Evolutionary conservation across 441 rosid species (phyloP).

Genomic region (Omphalea diandra): DNA sequence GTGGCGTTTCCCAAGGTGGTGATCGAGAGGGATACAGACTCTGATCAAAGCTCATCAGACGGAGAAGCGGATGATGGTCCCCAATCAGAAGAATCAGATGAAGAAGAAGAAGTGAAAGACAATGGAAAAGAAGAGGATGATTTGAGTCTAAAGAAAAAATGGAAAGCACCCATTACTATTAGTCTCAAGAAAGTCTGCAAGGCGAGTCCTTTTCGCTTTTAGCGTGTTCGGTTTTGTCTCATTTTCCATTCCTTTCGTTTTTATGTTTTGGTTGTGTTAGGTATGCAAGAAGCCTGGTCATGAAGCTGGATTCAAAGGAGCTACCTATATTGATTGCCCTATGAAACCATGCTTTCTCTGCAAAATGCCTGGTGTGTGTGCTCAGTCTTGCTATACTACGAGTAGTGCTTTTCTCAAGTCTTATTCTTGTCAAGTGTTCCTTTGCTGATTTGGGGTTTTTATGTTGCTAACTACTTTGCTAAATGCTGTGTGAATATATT

Average conservation of each 20-base stretch:
- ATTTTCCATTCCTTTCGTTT: background rate
- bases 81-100: slow-evolving; percentile 32
- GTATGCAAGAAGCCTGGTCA: slow-evolving; percentile 89
- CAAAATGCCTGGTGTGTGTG: slow-evolving; percentile 83
- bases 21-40: slow-evolving; percentile 68
- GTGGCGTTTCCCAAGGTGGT: slow-evolving; percentile 54
- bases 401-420: background rate
- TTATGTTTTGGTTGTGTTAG: slow-evolving; percentile 34
- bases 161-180: slow-evolving; percentile 73
- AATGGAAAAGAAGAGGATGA: slow-evolving; percentile 35
- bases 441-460: background rate
- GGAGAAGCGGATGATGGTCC: slow-evolving; percentile 26
- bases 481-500: background rate
- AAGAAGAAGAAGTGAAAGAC: slow-evolving; percentile 32
- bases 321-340: slow-evolving; percentile 87
- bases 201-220: slow-evolving; percentile 35
- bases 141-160: slow-evolving; percentile 40
- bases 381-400: background rate
- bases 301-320: slow-evolving; percentile 97
- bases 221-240: background rate
- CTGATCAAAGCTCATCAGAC: slow-evolving; percentile 68
- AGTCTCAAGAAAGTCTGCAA: slow-evolving; percentile 94
- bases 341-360: slow-evolving; percentile 97
- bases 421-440: background rate
- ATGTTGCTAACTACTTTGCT: background rate